Evolutionary conservation across 306 rosid genomes (phyloP).

Genomic region (Rosa chinensis): DNA sequence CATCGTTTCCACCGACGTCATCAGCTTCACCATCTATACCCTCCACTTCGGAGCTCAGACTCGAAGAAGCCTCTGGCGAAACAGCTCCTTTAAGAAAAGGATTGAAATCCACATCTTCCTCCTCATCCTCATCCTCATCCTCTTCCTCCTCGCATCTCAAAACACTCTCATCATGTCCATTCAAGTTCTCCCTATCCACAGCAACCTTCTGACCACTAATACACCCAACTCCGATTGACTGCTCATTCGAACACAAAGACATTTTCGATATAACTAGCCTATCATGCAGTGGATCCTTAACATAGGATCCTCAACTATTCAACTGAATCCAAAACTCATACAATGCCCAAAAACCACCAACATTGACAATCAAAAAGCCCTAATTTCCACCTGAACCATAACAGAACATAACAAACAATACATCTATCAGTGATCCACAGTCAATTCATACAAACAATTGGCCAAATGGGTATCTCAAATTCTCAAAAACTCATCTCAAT

Average conservation of each 20-base stretch:
- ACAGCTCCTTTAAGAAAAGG: conserved; percentile 68
- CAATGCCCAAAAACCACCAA: no score
- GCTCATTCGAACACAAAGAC: conserved; percentile 41
- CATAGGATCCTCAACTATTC: not conserved
- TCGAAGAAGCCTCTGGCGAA: conserved; percentile 80
- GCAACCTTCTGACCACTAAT: conserved; percentile 27
- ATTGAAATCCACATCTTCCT: conserved; percentile 77
- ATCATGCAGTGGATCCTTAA: conserved; percentile 10
- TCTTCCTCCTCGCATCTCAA: conserved; percentile 41
- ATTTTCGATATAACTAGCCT: conserved; percentile 34
- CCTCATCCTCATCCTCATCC: conserved; percentile 67
- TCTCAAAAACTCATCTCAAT: no score
- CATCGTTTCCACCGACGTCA: conserved; percentile 29
- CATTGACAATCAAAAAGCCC: no score
- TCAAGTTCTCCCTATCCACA: conserved; percentile 2
- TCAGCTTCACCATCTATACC: conserved; percentile 61
- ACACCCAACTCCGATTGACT: conserved; percentile 33
- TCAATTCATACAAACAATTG: no score
- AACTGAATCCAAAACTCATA: no score
- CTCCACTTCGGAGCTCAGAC: conserved; percentile 84
- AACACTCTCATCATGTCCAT: conserved; percentile 33
- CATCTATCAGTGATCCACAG: no score
- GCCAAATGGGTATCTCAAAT: no score
- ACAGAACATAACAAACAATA: no score
- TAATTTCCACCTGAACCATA: no score